Percentiles rank a stretch among this genome's conserved stretches.
phyloP scores from a whole-genome alignment of 73 alveolate species.

The Effrenium voratum region DNA sequence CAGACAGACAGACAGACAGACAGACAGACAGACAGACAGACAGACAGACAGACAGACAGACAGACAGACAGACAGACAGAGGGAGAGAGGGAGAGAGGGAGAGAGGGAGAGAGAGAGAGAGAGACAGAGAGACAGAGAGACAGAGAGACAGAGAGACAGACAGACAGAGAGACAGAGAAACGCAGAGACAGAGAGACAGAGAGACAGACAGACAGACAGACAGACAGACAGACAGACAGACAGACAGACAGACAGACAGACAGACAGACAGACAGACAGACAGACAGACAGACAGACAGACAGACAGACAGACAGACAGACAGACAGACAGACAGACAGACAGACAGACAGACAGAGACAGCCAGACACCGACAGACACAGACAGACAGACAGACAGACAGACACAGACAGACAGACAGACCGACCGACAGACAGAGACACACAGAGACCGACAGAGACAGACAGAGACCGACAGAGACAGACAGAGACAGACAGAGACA shows the following conservation, averaged over 20 bases:
- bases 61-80: no score
- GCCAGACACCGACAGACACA: neutral
- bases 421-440: no score
- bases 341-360: no score
- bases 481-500: no score
- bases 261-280: constrained; percentile 4
- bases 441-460: no score
- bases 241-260: constrained; percentile 4
- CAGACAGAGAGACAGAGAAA: neutral
- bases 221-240: neutral
- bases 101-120: neutral
- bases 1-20: no score
- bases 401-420: constrained; percentile 5
- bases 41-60: no score
- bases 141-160: neutral
- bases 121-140: neutral
- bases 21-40: no score
- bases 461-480: no score
- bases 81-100: no score
- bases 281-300: constrained; percentile 4
- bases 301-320: constrained; percentile 4
- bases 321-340: constrained; percentile 4
- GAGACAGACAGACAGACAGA: neutral
- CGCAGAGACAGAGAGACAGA: neutral
- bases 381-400: constrained; percentile 4